A percentile compares a stretch with the other conserved stretches of the same genome.
Evolutionary conservation across 2,329 filamentous ascomycete species (phyloP).

Genomic region (Emydomyces testavorans): DNA sequence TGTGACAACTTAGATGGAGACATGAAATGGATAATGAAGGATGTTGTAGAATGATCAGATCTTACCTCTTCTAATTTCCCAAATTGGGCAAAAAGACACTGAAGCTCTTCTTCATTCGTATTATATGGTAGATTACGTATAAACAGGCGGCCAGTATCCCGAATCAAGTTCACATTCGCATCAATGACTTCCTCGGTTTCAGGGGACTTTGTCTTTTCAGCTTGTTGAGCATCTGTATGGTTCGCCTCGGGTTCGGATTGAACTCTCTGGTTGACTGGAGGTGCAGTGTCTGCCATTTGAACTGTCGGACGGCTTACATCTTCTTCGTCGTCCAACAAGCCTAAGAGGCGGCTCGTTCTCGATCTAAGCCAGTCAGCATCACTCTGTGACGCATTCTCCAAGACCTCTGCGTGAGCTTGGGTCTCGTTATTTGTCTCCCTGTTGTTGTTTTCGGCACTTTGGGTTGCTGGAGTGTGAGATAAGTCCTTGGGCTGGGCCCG

Average conservation of each 20-base stretch:
- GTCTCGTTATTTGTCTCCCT: not conserved
- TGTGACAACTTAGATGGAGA: constrained; percentile 26
- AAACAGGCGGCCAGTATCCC: constrained; percentile 67
- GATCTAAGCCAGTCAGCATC: constrained; percentile 89
- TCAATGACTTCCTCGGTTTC: constrained; percentile 32
- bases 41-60: constrained; percentile 18
- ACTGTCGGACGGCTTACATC: constrained; percentile 15
- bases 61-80: constrained; percentile 82
- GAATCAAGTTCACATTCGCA: constrained; percentile 50
- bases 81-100: constrained; percentile 56
- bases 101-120: constrained; percentile 64
- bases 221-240: constrained; percentile 11
- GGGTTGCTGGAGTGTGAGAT: not conserved
- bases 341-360: constrained; percentile 73
- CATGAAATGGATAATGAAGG: constrained; percentile 8
- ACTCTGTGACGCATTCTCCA: constrained; percentile 35
- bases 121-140: constrained; percentile 79
- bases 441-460: not conserved
- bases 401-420: constrained; percentile 15
- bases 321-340: constrained; percentile 61
- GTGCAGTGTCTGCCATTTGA: not conserved
- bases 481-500: constrained; percentile 47
- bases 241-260: not conserved
- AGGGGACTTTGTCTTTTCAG: constrained; percentile 17
- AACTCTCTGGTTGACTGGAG: not conserved